Base-by-base conservation (phyloP, 2,329 filamentous ascomycete species). In the Aspergillus hortae region DNA sequence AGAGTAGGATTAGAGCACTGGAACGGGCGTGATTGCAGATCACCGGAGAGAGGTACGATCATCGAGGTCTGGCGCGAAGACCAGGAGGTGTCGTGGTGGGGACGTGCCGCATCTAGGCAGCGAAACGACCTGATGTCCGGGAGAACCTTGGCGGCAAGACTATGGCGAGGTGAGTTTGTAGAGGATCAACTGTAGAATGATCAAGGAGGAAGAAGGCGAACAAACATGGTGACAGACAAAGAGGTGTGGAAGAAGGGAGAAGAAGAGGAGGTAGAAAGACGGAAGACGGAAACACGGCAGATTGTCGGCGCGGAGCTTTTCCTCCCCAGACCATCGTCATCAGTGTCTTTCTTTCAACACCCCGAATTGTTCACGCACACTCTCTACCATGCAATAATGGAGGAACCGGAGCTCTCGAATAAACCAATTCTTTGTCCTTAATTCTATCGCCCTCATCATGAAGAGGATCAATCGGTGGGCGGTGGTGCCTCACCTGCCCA, bases 91-190 rank as follows among this genome's bases (percentile, higher is more conserved):
- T 52, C 35, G 50, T 55, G 19, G 49, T 45, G 45, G 51, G 52
- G 48, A 51, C 23, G 52, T 49, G 51, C 55, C 52, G 57, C 65
- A 66, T 66, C 48, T 59, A 65, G 56, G 57, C 59, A 57, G 27
- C 27, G 27, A 30, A 30, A 30, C 27, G 27, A 30, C 6, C 27
- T 30, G 27, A 30, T 23, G 23, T 30, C 27, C 7, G 27, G 6
- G 9, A 30, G 27, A 30, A 30, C 27, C 27, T 30, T 30, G 27
- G 27, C 27, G 27, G 7, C 23, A 11, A 30, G 27, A 30, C 6
- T 30, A 30, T 30, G 27, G 27, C 7, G 27, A 30, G 27, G 9
- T 30, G 27, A 11, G 7, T 2, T 6, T 30, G 27, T 30, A 11
- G 7, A 11, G 10, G 27, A 30, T 4, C 27, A 30, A 30, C 27